Evolutionary conservation across 495 filamentous ascomycete species (phyloP).

Genomic region (Penicillium waksmanii): DNA sequence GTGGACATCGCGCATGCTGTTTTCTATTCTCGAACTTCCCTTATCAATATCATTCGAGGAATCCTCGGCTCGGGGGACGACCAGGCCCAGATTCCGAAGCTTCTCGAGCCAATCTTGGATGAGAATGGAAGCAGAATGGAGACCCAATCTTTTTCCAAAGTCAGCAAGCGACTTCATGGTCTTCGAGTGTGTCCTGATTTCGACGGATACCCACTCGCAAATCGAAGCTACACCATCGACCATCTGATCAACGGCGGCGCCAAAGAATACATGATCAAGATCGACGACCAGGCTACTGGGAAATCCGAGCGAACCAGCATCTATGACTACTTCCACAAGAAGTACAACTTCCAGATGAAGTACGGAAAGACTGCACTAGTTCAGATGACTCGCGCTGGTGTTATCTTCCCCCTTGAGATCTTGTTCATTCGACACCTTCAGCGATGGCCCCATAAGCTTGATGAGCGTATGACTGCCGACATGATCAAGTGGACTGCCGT

Average conservation of each 20-base stretch:
- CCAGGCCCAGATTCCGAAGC: constrained; percentile 19
- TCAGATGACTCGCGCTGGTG: constrained; percentile 65
- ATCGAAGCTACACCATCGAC: constrained; percentile 63
- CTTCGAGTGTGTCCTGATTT: constrained; percentile 70
- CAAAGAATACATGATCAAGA: constrained; percentile 59
- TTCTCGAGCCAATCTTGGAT: constrained; percentile 3
- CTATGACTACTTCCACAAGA: constrained; percentile 67
- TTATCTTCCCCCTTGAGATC: constrained; percentile 78
- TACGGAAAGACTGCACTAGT: constrained; percentile 71
- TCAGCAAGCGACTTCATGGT: constrained; percentile 57
- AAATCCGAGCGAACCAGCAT: constrained; percentile 50
- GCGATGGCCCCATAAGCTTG: constrained; percentile 79
- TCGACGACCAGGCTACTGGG: constrained; percentile 54
- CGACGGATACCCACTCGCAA: constrained; percentile 49
- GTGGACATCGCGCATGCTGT: constrained; percentile 62
- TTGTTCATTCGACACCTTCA: constrained; percentile 66
- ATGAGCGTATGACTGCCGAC: constrained; percentile 61
- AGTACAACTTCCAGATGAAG: constrained; percentile 67
- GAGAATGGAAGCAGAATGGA: constrained; percentile 23
- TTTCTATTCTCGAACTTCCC: constrained; percentile 41
- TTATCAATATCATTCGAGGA: constrained; percentile 32
- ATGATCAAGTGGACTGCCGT: constrained; percentile 90
- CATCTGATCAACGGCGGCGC: constrained; percentile 59
- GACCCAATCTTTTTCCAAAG: constrained; percentile 25
- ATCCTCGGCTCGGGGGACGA: neutral